Base-by-base conservation (phyloP, 129 eudicot species). In the Helianthus tuberosus region DNA sequence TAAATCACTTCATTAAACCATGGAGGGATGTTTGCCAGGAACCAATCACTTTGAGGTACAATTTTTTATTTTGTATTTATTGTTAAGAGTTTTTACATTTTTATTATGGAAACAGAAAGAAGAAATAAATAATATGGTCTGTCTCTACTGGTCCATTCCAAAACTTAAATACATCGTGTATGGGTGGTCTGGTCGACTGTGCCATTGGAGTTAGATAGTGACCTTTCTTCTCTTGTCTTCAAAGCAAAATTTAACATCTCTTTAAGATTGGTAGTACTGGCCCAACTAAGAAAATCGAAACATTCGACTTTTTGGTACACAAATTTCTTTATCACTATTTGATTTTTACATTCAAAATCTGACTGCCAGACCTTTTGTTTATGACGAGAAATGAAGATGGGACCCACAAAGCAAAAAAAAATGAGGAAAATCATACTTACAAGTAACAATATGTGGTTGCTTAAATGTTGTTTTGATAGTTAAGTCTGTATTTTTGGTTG, bases 221-320 rank as follows among this genome's bases (percentile, higher is more conserved):
- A 77, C 82, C 81, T 77, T 87, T 68, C 66, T 54, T 66, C 55
- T 54, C 88, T 77, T 92, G 89, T 89, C 91, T 87, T 92, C 76
- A 75, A 92, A 89, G 97, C 73, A 39, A 89, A 86, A 89, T 77
- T 77, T 87, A 29, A 61, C 76, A 36, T 70, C 55, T 62, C 82
- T 62, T 77, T n/a, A 77, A 70, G 82, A 70, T 69, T 60, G 27
- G 82, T 62, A 52, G 57, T 60, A 20, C 65, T 68, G n/a, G n/a
- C n/a, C n/a, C n/a, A n/a, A 69, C 70, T 63, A 69, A 47, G n/a
- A 67, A 66, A 65, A 20, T 8, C 63, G 75, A 25, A 69, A 69
- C 71, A 69, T 63, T 69, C 32, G 1, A 27, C 32, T 27, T 27
- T 27, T 27, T 27, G 32, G 32, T 27, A 27, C 32, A 27, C 32